Base-by-base conservation (phyloP, 2,329 filamentous ascomycete species). In the Sporothrix schenckii region DNA sequence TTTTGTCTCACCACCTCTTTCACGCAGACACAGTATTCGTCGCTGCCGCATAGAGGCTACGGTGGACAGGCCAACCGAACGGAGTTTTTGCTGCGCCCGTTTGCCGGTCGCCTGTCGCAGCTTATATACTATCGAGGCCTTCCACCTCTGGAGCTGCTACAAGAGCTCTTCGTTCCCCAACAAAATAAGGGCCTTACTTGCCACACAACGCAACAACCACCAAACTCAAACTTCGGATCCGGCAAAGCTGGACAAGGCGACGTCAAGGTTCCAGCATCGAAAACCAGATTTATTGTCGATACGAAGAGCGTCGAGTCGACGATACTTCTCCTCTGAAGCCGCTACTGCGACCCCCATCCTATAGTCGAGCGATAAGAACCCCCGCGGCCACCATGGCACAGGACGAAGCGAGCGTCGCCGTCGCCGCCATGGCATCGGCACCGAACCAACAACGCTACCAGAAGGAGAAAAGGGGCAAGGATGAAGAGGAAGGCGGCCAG, bases 351-450 rank as follows among this genome's bases (percentile, higher is more conserved):
- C 58, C 13, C 2, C 39, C 21, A 27, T 34, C 34, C 34, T 34
- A 34, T 19, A 44, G 2, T 21, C 39, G 39, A 16, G 61, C 24
- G 47, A 52, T 39, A 52, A 41, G 47, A 65, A 50, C 21, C n/a
- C 67, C 2, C 27, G 19, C 11, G 67, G 44, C 19, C 63, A 67
- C 41, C 30, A 72, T 72, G 71, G 50, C 71, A 4, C 41, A 69
- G 14, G 66, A 70, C 60, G 69, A 72, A 53, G 69, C 71, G 11
- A 67, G 52, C 27, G 24, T 66, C 27, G 71, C 69, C n/a, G 66
- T 60, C 39, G 71, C 56, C 24, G 71, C 68, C 65, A 70, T 70
- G 71, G 71, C 68, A 4, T 70, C 71, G 60, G 71, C 71, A 39
- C 65, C 71, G 39, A 60, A 52, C 11, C 71, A 69, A 13, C 27